Conservation (phyloP, 148 eudicot genomes). For the Chenopodium album region DNA sequence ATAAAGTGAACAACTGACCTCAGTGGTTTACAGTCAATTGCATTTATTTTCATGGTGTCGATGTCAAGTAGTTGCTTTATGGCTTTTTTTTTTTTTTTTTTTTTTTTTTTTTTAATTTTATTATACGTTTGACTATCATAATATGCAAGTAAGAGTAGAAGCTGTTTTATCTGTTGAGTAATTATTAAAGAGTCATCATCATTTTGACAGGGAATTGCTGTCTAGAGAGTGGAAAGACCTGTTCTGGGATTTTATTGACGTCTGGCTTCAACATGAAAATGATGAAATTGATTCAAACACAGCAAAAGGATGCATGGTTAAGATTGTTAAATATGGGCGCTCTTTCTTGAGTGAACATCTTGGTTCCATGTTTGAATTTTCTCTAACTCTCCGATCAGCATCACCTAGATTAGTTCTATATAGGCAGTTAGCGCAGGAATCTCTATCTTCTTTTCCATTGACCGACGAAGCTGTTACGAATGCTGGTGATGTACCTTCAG, state of each 20-base stretch:
- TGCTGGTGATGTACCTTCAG: conserved; percentile 35
- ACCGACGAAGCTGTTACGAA: conserved; percentile 47
- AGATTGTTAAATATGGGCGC: conserved; percentile 61
- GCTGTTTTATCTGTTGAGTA: not conserved
- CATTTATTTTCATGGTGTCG: not conserved
- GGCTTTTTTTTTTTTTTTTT: not conserved
- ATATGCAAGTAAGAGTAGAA: not conserved
- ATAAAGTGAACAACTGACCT: not conserved
- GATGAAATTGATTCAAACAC: conserved; percentile 43
- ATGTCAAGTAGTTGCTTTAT: not conserved
- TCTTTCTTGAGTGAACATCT: conserved; percentile 64
- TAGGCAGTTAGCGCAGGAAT: conserved; percentile 88
- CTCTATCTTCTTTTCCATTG: conserved; percentile 88
- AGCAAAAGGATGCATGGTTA: conserved; percentile 71
- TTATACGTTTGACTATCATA: not conserved
- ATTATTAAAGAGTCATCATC: not conserved
- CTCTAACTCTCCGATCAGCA: conserved; percentile 87
- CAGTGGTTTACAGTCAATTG: not conserved
- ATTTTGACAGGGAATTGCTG: conserved; percentile 70
- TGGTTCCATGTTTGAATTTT: conserved; percentile 79
- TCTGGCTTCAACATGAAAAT: conserved; percentile 52
- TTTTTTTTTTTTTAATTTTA: too few relatives aligned
- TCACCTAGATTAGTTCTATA: conserved; percentile 86
- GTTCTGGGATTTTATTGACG: conserved; percentile 85
- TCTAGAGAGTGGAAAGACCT: conserved; percentile 86